Percentiles rank a stretch among this genome's conserved stretches.
Evolutionary conservation across 768 basidiomycete genomes (phyloP).

Genomic region (Cubamyces sp.): DNA sequence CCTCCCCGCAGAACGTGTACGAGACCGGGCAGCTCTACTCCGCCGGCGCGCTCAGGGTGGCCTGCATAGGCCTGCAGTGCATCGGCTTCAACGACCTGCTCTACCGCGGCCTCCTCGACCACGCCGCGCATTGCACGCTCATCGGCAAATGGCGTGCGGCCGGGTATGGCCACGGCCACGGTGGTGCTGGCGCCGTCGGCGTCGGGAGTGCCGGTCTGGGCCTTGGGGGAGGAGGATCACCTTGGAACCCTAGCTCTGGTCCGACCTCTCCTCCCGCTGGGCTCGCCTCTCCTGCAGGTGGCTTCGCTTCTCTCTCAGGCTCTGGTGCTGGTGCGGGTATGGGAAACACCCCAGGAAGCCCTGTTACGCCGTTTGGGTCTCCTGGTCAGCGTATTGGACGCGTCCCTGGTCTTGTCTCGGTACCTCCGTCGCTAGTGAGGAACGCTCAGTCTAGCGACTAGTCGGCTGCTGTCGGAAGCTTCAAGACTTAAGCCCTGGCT

Average conservation of each 20-base stretch:
- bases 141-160: conserved; percentile 35
- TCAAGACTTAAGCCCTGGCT: no score
- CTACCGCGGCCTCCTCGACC: conserved; percentile 68
- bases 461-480: background rate
- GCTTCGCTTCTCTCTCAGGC: background rate
- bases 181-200: no score
- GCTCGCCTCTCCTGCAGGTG: background rate
- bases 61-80: conserved; percentile 76
- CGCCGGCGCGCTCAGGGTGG: conserved; percentile 71
- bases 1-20: conserved; percentile 77
- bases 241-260: background rate
- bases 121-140: conserved; percentile 51
- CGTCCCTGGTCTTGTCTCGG: background rate
- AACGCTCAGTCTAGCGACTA: background rate
- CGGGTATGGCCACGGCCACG: conserved; percentile 5
- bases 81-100: conserved; percentile 72
- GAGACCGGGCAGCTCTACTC: conserved; percentile 75
- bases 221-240: background rate
- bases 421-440: background rate
- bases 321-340: background rate
- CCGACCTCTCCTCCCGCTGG: background rate
- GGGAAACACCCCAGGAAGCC: conserved; percentile 3
- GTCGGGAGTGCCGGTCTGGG: conserved; percentile 4
- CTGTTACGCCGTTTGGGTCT: background rate
- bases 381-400: background rate